Conservation (phyloP, 805 yeast species). For the Cephaloascus albidus region DNA sequence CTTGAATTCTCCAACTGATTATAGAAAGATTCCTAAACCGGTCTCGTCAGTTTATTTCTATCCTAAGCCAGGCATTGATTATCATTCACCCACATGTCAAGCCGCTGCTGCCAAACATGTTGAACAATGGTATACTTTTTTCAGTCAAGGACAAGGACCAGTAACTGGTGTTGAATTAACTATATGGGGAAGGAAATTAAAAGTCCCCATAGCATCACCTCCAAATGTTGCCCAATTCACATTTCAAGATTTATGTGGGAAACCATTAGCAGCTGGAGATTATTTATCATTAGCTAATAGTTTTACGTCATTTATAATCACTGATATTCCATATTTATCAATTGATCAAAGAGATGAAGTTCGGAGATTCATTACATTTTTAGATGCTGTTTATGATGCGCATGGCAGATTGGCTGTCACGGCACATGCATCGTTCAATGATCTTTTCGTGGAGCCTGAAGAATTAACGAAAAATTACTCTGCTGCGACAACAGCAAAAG, state of each 20-base stretch:
- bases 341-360: conserved; percentile 74
- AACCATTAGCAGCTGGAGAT: conserved; percentile 89
- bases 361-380: conserved; percentile 85
- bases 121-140: conserved; percentile 70
- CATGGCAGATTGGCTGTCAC: conserved; percentile 86
- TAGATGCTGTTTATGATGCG: conserved; percentile 93
- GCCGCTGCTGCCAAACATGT: conserved; percentile 52
- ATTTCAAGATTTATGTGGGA: conserved; percentile 79
- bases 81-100: conserved; percentile 38
- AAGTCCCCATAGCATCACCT: conserved; percentile 69
- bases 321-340: conserved; percentile 86
- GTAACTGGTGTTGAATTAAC: conserved; percentile 19
- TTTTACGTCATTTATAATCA: conserved; percentile 73
- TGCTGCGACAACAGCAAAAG: too few species aligned
- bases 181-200: conserved; percentile 85
- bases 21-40: conserved; percentile 82
- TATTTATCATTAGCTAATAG: conserved; percentile 73
- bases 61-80: conserved; percentile 57
- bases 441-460: conserved; percentile 80
- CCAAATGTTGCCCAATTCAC: conserved; percentile 84
- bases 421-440: conserved; percentile 75
- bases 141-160: conserved; percentile 48
- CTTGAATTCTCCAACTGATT: conserved; percentile 88
- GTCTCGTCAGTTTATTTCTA: conserved; percentile 66
- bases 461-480: conserved; percentile 39